Percentiles rank a stretch among this genome's conserved stretches.
These are phyloP conservation scores for Phanerochaete carnosa DNA, from an alignment of 768 basidiomycete genomes.

Conservation along the genomic window DNA sequence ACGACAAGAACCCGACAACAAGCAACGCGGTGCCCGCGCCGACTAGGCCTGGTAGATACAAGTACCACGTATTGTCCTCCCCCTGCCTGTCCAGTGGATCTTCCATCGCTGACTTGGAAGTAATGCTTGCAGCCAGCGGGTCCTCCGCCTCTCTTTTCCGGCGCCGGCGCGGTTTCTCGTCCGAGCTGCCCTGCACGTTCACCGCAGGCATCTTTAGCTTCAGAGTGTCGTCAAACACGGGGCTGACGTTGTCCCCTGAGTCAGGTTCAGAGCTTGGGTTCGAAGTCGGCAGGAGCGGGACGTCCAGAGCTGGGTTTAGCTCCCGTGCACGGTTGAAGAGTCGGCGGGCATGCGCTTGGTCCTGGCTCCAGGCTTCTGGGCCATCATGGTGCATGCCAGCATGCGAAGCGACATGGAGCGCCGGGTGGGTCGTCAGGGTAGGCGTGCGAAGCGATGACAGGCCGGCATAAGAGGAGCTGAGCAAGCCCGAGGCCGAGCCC, in stretches of 20 bases:
- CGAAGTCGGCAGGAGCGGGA: slow-evolving; percentile 57
- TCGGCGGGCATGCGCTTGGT: slow-evolving; percentile 64
- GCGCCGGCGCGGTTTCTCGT: slow-evolving; percentile 37
- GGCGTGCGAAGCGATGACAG: slow-evolving; percentile 76
- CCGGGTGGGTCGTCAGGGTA: slow-evolving; percentile 35
- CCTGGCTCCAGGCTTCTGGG: slow-evolving; percentile 70
- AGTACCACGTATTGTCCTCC: slow-evolving; percentile 73
- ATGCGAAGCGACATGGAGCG: slow-evolving; percentile 6
- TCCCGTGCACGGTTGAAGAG: slow-evolving; percentile 70
- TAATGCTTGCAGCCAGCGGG: slow-evolving; percentile 1
- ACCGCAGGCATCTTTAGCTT: not conserved
- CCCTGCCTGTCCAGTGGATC: slow-evolving; percentile 45
- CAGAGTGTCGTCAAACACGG: slow-evolving; percentile 1
- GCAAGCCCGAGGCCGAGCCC: slow-evolving; percentile 68
- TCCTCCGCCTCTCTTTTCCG: slow-evolving; percentile 17
- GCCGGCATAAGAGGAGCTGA: slow-evolving; percentile 72
- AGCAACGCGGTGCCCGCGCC: slow-evolving; percentile 83
- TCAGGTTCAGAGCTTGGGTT: slow-evolving; percentile 14
- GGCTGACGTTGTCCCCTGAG: slow-evolving; percentile 10
- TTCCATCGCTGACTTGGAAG: slow-evolving; percentile 44
- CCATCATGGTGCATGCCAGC: slow-evolving; percentile 43
- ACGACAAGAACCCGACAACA: slow-evolving; percentile 74
- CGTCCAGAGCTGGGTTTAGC: slow-evolving; percentile 61
- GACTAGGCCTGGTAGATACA: slow-evolving; percentile 75
- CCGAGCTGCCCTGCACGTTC: not conserved